phyloP scores from a whole-genome alignment of 2,329 filamentous ascomycete species.

The Epichloe festucae region DNA sequence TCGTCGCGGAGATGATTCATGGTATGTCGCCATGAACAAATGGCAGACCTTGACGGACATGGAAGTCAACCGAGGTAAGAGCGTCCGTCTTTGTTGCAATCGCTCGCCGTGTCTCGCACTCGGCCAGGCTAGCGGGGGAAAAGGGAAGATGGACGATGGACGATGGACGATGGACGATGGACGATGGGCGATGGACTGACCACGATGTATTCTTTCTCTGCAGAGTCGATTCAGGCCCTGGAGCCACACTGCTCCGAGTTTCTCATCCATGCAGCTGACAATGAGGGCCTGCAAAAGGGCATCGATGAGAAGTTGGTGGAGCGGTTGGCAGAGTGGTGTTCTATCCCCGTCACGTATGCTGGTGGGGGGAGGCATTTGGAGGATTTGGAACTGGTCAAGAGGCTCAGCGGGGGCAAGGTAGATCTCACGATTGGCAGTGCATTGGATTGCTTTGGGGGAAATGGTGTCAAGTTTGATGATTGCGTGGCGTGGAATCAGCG shows the following conservation, averaged over 20 bases:
- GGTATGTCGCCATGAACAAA: slow-evolving; percentile 98
- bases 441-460: slow-evolving; percentile 85
- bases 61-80: slow-evolving; percentile 72
- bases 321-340: slow-evolving; percentile 71
- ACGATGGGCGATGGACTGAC: background rate
- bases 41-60: slow-evolving; percentile 98
- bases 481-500: slow-evolving; percentile 75
- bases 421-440: slow-evolving; percentile 95
- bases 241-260: slow-evolving; percentile 95
- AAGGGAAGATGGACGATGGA: background rate
- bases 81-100: background rate
- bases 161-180: background rate
- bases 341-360: slow-evolving; percentile 88
- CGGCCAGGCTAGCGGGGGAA: background rate
- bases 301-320: slow-evolving; percentile 77
- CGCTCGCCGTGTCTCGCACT: background rate
- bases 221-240: slow-evolving; percentile 67
- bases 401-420: slow-evolving; percentile 65
- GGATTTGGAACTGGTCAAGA: slow-evolving; percentile 72
- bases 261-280: slow-evolving; percentile 91
- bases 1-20: slow-evolving; percentile 53
- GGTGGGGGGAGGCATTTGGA: slow-evolving; percentile 72
- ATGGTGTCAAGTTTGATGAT: slow-evolving; percentile 73
- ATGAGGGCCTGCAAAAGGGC: slow-evolving; percentile 83
- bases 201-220: no score